Evolutionary conservation across 768 basidiomycete genomes (phyloP).

Genomic region (Lepiota venenata): DNA sequence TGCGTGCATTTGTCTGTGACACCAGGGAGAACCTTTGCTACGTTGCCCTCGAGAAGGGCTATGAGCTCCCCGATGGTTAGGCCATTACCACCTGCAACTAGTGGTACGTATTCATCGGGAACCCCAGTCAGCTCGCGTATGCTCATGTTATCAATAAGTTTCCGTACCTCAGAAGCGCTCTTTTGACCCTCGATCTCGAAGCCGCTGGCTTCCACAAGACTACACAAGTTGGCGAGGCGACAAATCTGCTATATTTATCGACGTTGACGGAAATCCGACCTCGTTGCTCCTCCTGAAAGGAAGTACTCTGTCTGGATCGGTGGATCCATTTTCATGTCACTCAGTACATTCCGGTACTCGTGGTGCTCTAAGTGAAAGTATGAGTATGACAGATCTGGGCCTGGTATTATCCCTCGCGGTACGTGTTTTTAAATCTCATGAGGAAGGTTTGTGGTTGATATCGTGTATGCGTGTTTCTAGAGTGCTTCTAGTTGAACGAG

Average conservation of each 20-base stretch:
- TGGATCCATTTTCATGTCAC: conserved; percentile 81
- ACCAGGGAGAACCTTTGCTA: conserved; percentile 98
- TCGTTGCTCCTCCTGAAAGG: conserved; percentile 89
- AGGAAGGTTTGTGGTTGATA: conserved; percentile 4
- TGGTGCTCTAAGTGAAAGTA: conserved; percentile 92
- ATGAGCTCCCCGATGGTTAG: conserved; percentile 90
- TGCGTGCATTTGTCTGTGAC: conserved; percentile 92
- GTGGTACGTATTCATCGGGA: conserved; percentile 67
- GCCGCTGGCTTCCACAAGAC: conserved; percentile 92
- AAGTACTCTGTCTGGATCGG: conserved; percentile 97
- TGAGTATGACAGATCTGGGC: conserved; percentile 89
- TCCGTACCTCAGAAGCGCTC: conserved; percentile 92
- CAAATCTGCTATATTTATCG: background rate
- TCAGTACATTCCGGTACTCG: conserved; percentile 95
- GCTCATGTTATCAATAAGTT: conserved; percentile 51
- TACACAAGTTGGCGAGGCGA: conserved; percentile 40
- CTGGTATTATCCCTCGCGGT: conserved; percentile 80
- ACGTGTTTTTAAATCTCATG: conserved; percentile 23
- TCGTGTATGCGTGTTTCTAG: conserved; percentile 19
- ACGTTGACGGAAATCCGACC: conserved; percentile 58
- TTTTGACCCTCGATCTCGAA: conserved; percentile 93
- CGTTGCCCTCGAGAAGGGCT: conserved; percentile 90
- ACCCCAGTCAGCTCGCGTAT: conserved; percentile 44
- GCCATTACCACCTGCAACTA: conserved; percentile 95
- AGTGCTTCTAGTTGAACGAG: conserved; percentile 26